Conservation (phyloP, 257 asterid genomes). For the Henckelia pumila region DNA sequence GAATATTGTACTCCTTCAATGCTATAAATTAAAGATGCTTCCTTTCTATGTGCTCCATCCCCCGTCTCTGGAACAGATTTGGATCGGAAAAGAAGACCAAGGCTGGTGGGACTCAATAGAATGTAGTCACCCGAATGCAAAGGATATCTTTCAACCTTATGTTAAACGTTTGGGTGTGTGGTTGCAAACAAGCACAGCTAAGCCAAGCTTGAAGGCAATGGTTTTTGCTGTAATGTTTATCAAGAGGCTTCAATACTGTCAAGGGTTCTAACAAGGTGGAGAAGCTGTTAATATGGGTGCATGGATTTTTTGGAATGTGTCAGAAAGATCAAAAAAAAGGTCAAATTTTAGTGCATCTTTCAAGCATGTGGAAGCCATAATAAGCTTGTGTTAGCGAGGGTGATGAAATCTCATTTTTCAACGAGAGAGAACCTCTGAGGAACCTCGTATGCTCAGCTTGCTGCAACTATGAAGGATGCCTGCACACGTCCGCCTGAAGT, state of each 20-base stretch:
- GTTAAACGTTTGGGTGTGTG: slow-evolving; percentile 15
- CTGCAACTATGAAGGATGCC: no score
- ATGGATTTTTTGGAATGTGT: background rate
- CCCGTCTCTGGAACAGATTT: slow-evolving; percentile 22
- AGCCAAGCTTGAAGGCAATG: slow-evolving; percentile 18
- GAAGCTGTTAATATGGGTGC: background rate
- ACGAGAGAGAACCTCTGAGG: no score
- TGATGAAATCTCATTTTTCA: no score
- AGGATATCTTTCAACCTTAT: slow-evolving; percentile 23
- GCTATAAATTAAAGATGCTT: slow-evolving; percentile 20
- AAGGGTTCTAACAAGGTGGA: slow-evolving; percentile 7
- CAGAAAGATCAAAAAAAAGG: background rate
- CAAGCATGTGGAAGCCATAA: background rate
- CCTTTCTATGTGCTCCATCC: slow-evolving; percentile 22
- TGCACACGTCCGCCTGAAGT: no score
- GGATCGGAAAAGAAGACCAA: slow-evolving; percentile 25
- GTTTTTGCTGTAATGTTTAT: slow-evolving; percentile 16
- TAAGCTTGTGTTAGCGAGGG: background rate
- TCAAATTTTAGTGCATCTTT: background rate
- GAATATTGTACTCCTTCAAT: slow-evolving; percentile 17
- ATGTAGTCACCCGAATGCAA: slow-evolving; percentile 23
- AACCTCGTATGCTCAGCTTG: no score
- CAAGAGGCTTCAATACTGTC: slow-evolving; percentile 22
- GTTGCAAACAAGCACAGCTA: slow-evolving; percentile 6
- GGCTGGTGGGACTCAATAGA: slow-evolving; percentile 36